phyloP scores from a whole-genome alignment of 2,329 filamentous ascomycete species.

The Aspergillus fumigatiaffinis region DNA sequence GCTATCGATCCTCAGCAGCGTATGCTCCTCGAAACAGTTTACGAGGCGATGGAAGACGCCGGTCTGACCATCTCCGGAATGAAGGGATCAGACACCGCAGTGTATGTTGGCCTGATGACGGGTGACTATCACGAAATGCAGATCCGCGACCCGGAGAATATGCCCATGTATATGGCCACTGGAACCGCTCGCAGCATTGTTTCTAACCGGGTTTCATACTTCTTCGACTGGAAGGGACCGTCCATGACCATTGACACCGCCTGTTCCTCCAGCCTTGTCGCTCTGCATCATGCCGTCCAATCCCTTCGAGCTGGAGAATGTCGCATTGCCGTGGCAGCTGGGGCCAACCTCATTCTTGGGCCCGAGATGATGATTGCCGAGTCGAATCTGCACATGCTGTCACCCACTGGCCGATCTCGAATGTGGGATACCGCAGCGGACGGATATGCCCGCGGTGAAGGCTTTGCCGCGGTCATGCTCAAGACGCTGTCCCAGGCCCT shows the following conservation, averaged over 20 bases:
- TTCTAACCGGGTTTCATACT: constrained; percentile 31
- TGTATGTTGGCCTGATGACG: constrained; percentile 20
- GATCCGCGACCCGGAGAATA: constrained; percentile 11
- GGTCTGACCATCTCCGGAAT: constrained; percentile 14
- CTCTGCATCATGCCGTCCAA: constrained; percentile 18
- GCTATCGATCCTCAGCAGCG: constrained; percentile 33
- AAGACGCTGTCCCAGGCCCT: constrained; percentile 26
- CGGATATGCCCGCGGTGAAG: constrained; percentile 31
- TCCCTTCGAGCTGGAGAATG: constrained; percentile 12
- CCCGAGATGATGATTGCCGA: constrained; percentile 23
- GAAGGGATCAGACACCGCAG: constrained; percentile 19
- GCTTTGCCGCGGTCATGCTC: constrained; percentile 24
- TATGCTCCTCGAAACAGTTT: constrained; percentile 34
- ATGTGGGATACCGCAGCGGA: constrained; percentile 24
- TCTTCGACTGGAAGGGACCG: constrained; percentile 36
- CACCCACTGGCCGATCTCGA: constrained; percentile 22
- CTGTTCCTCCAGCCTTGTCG: constrained; percentile 34
- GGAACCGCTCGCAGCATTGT: constrained; percentile 26
- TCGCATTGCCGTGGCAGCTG: constrained; percentile 25
- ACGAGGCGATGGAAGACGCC: constrained; percentile 32
- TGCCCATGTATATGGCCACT: constrained; percentile 11
- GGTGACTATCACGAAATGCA: constrained; percentile 20
- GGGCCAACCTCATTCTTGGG: constrained; percentile 28
- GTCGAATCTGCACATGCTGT: constrained; percentile 30
- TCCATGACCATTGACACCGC: constrained; percentile 40